phyloP scores from a whole-genome alignment of 2,329 filamentous ascomycete genomes.

The Beauveria varroae region DNA sequence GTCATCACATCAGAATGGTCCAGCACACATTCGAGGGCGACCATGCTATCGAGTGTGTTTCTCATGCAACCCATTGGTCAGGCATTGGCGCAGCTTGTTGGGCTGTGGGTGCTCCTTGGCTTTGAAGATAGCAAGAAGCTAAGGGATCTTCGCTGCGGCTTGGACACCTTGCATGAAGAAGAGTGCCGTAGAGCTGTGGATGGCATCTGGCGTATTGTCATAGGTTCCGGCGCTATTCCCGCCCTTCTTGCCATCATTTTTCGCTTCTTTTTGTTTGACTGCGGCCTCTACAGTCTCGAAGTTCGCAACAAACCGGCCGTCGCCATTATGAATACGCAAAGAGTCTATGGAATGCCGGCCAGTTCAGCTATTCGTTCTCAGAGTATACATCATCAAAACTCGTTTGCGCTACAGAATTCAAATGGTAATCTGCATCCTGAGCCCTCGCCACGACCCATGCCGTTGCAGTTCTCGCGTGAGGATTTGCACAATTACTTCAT shows the following conservation, averaged over 20 bases:
- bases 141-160: conserved; percentile 39
- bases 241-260: conserved; percentile 58
- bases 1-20: conserved; percentile 62
- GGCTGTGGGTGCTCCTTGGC: conserved; percentile 44
- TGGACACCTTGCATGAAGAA: conserved; percentile 35
- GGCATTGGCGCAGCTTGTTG: conserved; percentile 55
- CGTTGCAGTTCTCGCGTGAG: conserved; percentile 40
- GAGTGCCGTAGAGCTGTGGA: conserved; percentile 44
- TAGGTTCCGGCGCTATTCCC: conserved; percentile 57
- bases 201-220: conserved; percentile 59
- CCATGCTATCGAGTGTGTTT: conserved; percentile 61
- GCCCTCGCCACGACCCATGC: conserved; percentile 30
- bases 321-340: conserved; percentile 52
- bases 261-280: conserved; percentile 60
- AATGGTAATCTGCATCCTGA: conserved; percentile 26
- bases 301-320: conserved; percentile 54
- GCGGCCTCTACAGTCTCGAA: conserved; percentile 57
- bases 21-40: conserved; percentile 55
- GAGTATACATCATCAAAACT: conserved; percentile 11
- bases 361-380: conserved; percentile 11
- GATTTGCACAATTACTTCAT: conserved; percentile 46
- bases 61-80: conserved; percentile 64
- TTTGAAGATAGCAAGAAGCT: conserved; percentile 34
- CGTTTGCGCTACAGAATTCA: conserved; percentile 19
- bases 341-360: conserved; percentile 42